These are phyloP conservation scores for Neurospora tetrasperma DNA, from an alignment of 495 filamentous ascomycete species.

Conservation along the genomic window DNA sequence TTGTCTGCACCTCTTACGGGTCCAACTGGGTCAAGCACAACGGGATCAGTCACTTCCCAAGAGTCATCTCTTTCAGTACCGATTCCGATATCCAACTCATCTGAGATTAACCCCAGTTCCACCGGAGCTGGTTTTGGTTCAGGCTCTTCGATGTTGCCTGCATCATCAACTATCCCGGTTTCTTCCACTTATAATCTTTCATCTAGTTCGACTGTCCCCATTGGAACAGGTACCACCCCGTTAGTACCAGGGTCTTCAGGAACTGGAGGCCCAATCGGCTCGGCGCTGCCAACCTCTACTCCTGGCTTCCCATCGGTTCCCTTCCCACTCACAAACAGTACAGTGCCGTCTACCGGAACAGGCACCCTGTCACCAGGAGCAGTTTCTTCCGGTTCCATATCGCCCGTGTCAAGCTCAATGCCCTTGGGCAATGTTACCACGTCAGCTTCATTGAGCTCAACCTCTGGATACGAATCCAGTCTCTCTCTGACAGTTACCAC, in stretches of 20 bases:
- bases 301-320: neutral
- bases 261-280: neutral
- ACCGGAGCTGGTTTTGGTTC: neutral
- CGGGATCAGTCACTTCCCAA: neutral
- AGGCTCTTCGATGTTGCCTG: neutral
- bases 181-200: neutral
- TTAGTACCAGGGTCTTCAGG: neutral
- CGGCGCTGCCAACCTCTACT: neutral
- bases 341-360: neutral
- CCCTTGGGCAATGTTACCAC: neutral
- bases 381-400: neutral
- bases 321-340: slow-evolving; percentile 10
- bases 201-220: neutral
- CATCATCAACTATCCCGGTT: neutral
- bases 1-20: slow-evolving; percentile 4
- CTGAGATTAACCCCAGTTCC: neutral
- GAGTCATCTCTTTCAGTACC: neutral
- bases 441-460: neutral
- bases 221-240: neutral
- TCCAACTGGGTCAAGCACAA: neutral
- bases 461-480: neutral
- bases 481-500: neutral
- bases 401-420: neutral
- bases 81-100: neutral
- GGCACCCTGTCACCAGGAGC: slow-evolving; percentile 8